Conservation (phyloP, 345 rosid species). For the Aquilaria sinensis region DNA sequence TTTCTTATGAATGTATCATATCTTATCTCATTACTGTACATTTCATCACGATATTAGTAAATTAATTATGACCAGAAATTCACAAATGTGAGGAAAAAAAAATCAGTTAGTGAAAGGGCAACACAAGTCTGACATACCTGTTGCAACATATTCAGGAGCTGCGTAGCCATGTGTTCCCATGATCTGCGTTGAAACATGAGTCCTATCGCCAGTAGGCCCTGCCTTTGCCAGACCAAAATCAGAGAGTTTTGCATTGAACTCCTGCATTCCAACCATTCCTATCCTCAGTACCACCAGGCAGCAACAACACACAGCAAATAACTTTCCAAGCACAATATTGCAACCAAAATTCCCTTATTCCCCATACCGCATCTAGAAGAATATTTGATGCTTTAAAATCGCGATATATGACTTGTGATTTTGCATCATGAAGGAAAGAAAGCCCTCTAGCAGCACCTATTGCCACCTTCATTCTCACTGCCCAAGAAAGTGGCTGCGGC, state of each 20-base stretch:
- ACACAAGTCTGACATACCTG: constrained; percentile 43
- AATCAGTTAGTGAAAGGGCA: not conserved
- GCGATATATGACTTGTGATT: constrained; percentile 87
- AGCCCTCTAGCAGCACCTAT: constrained; percentile 91
- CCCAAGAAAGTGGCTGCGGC: constrained; percentile 83
- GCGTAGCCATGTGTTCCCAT: constrained; percentile 98
- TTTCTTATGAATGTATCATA: not conserved
- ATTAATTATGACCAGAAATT: not conserved
- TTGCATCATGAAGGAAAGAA: constrained; percentile 81
- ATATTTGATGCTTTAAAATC: constrained; percentile 93
- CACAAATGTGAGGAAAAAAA: not conserved
- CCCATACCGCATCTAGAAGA: constrained; percentile 71
- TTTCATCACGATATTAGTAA: not conserved
- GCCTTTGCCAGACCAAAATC: constrained; percentile 98
- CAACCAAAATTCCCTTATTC: not conserved
- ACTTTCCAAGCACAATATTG: not conserved
- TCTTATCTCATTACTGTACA: not conserved
- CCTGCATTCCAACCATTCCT: constrained; percentile 39
- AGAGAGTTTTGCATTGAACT: constrained; percentile 80
- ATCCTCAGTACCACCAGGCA: constrained; percentile 1
- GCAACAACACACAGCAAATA: not conserved
- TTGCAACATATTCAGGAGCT: constrained; percentile 97
- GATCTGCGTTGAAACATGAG: constrained; percentile 96
- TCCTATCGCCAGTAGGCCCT: constrained; percentile 94
- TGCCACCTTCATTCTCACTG: constrained; percentile 75